Percentiles rank a stretch among this genome's conserved stretches.
These are phyloP conservation scores for Termitomyces sp. DNA, from an alignment of 768 basidiomycete genomes.

Conservation along the genomic window DNA sequence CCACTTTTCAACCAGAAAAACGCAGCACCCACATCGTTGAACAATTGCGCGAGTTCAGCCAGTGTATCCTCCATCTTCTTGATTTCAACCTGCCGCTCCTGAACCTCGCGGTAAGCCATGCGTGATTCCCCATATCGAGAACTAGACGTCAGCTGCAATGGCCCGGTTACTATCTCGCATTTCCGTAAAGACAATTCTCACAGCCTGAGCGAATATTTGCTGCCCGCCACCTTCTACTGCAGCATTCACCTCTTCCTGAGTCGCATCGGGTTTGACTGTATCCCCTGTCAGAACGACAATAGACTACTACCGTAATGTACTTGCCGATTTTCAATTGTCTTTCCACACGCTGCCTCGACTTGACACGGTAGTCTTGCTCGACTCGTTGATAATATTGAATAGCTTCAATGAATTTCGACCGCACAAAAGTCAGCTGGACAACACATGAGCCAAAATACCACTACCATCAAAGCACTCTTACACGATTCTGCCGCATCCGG, in stretches of 20 bases:
- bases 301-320: conserved; percentile 2
- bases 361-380: conserved; percentile 63
- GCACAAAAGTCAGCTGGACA: conserved; percentile 50
- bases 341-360: conserved; percentile 61
- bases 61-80: conserved; percentile 81
- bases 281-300: neutral
- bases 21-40: conserved; percentile 60
- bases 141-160: conserved; percentile 61
- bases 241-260: conserved; percentile 70
- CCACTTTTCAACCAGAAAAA: neutral
- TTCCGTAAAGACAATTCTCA: conserved; percentile 20
- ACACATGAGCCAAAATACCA: neutral
- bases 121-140: conserved; percentile 80
- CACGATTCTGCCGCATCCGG: conserved; percentile 34
- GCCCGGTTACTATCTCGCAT: neutral
- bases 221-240: conserved; percentile 58
- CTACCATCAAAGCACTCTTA: conserved; percentile 11
- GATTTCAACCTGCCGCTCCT: conserved; percentile 83
- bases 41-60: conserved; percentile 84
- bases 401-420: conserved; percentile 67
- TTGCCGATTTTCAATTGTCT: conserved; percentile 75
- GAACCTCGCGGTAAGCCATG: conserved; percentile 81
- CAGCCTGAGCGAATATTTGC: conserved; percentile 78
- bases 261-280: conserved; percentile 81
- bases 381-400: conserved; percentile 75